Percentiles rank a stretch among this genome's conserved stretches.
These are phyloP conservation scores for Rostrohypoxylon terebratum DNA, from an alignment of 495 filamentous ascomycete species.

Conservation along the genomic window DNA sequence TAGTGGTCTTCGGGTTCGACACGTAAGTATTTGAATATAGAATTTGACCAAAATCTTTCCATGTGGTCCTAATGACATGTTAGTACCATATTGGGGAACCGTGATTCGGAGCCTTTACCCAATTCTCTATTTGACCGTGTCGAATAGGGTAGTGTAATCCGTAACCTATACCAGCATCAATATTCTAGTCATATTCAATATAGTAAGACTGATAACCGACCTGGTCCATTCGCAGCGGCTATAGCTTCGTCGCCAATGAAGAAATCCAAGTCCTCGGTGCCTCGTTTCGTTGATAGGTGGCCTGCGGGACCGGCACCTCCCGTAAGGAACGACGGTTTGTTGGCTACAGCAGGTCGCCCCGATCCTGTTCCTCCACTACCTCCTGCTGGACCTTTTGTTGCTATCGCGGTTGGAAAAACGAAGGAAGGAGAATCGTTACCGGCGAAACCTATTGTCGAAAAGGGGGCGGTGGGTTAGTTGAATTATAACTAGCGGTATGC, in stretches of 20 bases:
- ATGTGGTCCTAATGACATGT: conserved; percentile 81
- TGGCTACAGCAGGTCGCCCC: conserved; percentile 87
- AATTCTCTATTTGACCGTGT: conserved; percentile 98
- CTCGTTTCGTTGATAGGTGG: conserved; percentile 89
- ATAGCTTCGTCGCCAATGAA: conserved; percentile 98
- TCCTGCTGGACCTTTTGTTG: conserved; percentile 82
- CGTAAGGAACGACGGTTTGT: conserved; percentile 95
- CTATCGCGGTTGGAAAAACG: conserved; percentile 98
- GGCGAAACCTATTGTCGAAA: conserved; percentile 79
- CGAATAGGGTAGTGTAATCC: conserved; percentile 96
- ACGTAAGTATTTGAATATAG: conserved; percentile 98
- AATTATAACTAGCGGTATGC: conserved; percentile 15
- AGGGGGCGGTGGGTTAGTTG: conserved; percentile 44
- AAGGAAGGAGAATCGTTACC: conserved; percentile 99
- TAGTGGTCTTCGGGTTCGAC: conserved; percentile 99
- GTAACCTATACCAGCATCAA: conserved; percentile 71
- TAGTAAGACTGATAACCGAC: conserved; percentile 55
- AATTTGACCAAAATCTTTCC: conserved; percentile 99
- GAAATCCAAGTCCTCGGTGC: conserved; percentile 97
- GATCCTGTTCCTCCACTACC: conserved; percentile 81
- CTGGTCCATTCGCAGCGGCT: conserved; percentile 82
- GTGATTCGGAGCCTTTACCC: conserved; percentile 65
- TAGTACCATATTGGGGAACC: conserved; percentile 25
- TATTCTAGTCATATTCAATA: conserved; percentile 33
- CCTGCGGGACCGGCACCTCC: conserved; percentile 84